A percentile compares a stretch with the other conserved stretches of the same genome.
phyloP scores from a whole-genome alignment of 2,329 filamentous ascomycete genomes.

The Sordariomycetes sp. region DNA sequence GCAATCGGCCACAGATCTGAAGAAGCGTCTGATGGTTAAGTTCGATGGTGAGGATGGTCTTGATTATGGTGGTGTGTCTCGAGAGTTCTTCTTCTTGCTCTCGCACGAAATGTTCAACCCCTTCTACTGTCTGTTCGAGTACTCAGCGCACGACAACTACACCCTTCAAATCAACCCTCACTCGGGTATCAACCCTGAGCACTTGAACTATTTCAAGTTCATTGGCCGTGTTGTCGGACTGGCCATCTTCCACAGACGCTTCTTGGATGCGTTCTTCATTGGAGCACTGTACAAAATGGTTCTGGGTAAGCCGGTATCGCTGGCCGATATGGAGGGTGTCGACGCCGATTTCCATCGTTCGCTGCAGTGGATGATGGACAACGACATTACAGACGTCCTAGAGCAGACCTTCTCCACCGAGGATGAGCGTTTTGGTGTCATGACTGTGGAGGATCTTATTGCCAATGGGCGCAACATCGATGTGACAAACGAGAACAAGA shows the following conservation, averaged over 20 bases:
- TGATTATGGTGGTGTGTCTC: slow-evolving; percentile 93
- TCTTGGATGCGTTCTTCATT: slow-evolving; percentile 98
- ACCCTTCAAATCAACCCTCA: slow-evolving; percentile 99
- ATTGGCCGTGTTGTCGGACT: slow-evolving; percentile 95
- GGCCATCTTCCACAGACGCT: slow-evolving; percentile 95
- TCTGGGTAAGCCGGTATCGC: slow-evolving; percentile 78
- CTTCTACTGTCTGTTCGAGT: slow-evolving; percentile 99
- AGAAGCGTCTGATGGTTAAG: slow-evolving; percentile 99
- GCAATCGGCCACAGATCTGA: slow-evolving; percentile 88
- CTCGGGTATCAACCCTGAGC: slow-evolving; percentile 97
- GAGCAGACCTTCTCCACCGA: slow-evolving; percentile 96
- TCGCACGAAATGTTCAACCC: slow-evolving; percentile 99
- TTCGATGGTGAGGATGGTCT: slow-evolving; percentile 97
- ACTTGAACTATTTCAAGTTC: slow-evolving; percentile 99
- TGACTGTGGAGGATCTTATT: slow-evolving; percentile 89
- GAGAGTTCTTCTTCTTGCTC: slow-evolving; percentile 98
- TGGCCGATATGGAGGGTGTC: slow-evolving; percentile 98
- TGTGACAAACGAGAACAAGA: slow-evolving; percentile 98
- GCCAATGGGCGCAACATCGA: slow-evolving; percentile 84
- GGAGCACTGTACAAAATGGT: slow-evolving; percentile 99
- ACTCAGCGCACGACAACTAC: slow-evolving; percentile 99
- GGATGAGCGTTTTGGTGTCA: slow-evolving; percentile 92
- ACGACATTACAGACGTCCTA: slow-evolving; percentile 86
- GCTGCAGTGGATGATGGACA: slow-evolving; percentile 95
- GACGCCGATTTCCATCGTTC: slow-evolving; percentile 97